Percentiles rank a stretch among this genome's conserved stretches.
Conservation (phyloP, 108 stramenopile species). For the Nitzschia sp. region DNA sequence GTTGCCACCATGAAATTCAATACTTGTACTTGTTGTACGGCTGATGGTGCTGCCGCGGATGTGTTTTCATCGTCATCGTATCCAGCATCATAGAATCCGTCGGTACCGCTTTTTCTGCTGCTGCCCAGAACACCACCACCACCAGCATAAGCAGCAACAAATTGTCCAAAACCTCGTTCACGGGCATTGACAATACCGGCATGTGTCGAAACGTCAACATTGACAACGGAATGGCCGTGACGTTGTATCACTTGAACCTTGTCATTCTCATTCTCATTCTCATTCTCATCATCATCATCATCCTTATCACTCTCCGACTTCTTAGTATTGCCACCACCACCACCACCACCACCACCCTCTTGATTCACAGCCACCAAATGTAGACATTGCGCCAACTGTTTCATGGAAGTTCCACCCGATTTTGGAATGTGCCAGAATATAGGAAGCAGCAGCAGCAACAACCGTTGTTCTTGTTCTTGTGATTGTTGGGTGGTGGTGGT, state of each 20-base stretch:
- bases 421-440: slow-evolving; percentile 5
- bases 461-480: no score
- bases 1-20: background rate
- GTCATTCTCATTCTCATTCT: background rate
- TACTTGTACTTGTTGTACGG: background rate
- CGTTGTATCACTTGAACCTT: background rate
- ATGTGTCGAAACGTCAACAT: background rate
- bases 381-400: background rate
- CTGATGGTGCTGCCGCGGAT: background rate
- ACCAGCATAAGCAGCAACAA: background rate
- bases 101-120: background rate
- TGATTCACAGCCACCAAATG: background rate
- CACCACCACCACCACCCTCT: background rate
- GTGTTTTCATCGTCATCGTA: no score
- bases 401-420: slow-evolving; percentile 4
- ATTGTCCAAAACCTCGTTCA: background rate
- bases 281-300: background rate
- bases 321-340: background rate
- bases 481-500: no score
- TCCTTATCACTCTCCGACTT: background rate
- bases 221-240: background rate
- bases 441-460: background rate
- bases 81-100: no score
- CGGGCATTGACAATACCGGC: background rate
- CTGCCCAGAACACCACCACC: background rate